Percentiles rank a stretch among this genome's conserved stretches.
Evolutionary conservation across 257 asterid species (phyloP).

Genomic region (Rauvolfia tetraphylla): DNA sequence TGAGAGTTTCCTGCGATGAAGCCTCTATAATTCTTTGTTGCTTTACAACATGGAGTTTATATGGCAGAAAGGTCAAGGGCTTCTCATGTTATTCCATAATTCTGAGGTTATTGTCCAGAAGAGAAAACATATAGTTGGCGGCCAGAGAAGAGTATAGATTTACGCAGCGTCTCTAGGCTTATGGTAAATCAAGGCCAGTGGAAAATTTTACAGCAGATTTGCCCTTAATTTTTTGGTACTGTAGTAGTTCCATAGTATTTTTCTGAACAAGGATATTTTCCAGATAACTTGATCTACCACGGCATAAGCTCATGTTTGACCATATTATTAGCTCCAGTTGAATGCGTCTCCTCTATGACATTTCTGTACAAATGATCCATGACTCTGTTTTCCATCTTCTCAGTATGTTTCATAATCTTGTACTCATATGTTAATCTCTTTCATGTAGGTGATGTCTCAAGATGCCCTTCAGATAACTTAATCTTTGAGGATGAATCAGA

Average conservation of each 20-base stretch:
- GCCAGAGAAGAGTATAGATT: no score
- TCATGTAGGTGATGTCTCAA: constrained; percentile 58
- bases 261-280: not conserved
- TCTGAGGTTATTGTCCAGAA: not conserved
- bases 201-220: not conserved
- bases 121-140: not conserved
- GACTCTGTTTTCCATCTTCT: constrained; percentile 5
- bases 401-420: not conserved
- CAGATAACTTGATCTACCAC: not conserved
- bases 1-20: not conserved
- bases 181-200: not conserved
- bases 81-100: not conserved
- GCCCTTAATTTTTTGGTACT: not conserved
- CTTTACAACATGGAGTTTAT: not conserved
- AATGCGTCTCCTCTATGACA: not conserved
- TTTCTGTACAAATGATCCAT: not conserved
- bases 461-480: constrained; percentile 51
- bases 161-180: not conserved
- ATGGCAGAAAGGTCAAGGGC: not conserved
- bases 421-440: constrained; percentile 8
- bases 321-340: not conserved
- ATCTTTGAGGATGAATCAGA: constrained; percentile 83
- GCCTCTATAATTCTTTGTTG: not conserved
- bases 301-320: not conserved
- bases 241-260: not conserved